Conservation (phyloP, 73 alveolate genomes). For the Diophrys sp. region DNA sequence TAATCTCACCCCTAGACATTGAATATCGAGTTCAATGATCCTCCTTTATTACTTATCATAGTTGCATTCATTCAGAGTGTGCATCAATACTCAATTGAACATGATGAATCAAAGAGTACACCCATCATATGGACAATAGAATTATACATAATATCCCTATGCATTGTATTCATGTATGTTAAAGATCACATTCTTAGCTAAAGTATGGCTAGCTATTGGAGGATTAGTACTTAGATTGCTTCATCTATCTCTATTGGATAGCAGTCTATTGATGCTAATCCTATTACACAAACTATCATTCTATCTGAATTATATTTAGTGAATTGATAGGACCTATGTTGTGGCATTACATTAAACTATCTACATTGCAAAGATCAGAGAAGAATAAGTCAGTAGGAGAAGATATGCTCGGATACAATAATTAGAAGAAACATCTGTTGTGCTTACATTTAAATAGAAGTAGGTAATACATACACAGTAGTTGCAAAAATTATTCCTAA, state of each 20-base stretch:
- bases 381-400: slow-evolving; percentile 19
- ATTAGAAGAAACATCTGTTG: not conserved
- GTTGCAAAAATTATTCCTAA: not conserved
- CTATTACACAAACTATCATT: not conserved
- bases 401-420: not conserved
- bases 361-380: slow-evolving; percentile 5
- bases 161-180: not conserved
- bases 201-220: not conserved
- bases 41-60: slow-evolving; percentile 46
- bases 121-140: not conserved
- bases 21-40: too few relatives aligned
- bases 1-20: too few relatives aligned
- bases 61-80: slow-evolving; percentile 4
- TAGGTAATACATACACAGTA: too few relatives aligned
- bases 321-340: not conserved
- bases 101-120: not conserved
- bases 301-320: not conserved
- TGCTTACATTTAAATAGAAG: not conserved
- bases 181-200: not conserved
- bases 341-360: not conserved
- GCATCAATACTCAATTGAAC: not conserved
- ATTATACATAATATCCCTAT: not conserved
- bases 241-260: not conserved
- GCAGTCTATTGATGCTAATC: not conserved
- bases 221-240: not conserved